phyloP scores from a whole-genome alignment of 2,329 filamentous ascomycete species.

The Colletotrichum zoysiae region DNA sequence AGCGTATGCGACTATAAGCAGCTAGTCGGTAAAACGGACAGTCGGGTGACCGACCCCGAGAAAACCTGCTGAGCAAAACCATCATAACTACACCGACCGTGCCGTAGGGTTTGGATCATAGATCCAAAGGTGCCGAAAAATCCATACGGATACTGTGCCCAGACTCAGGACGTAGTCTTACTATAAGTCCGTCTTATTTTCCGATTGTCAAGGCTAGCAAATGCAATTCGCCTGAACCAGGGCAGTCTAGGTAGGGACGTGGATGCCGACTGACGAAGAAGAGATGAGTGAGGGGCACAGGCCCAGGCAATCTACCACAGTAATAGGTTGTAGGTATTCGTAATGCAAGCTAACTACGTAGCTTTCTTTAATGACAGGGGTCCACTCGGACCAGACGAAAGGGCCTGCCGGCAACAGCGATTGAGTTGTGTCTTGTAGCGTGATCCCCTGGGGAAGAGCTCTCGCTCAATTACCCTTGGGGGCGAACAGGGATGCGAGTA shows the following conservation, averaged over 20 bases:
- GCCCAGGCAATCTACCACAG: slow-evolving; percentile 9
- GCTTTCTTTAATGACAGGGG: slow-evolving; percentile 8
- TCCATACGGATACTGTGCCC: neutral
- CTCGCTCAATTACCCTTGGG: neutral
- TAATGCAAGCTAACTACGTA: slow-evolving; percentile 18
- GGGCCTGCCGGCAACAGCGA: slow-evolving; percentile 20
- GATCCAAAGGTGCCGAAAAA: neutral
- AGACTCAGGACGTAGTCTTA: neutral
- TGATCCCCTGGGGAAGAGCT: neutral
- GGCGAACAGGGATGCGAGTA: neutral
- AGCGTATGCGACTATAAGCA: neutral
- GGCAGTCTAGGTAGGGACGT: neutral
- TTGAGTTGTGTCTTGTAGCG: slow-evolving; percentile 17
- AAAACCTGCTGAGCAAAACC: neutral
- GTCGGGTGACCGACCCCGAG: neutral
- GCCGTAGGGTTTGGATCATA: neutral
- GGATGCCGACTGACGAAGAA: slow-evolving; percentile 18
- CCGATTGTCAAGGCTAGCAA: neutral
- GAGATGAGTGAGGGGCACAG: slow-evolving; percentile 33
- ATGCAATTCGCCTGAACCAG: neutral
- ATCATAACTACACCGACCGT: neutral
- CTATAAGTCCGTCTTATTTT: neutral
- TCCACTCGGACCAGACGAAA: slow-evolving; percentile 17
- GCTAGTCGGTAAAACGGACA: neutral
- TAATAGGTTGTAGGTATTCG: neutral